A percentile compares a stretch with the other conserved stretches of the same genome.
phyloP scores from a whole-genome alignment of 495 filamentous ascomycete genomes.

The Stereocaulon alpinum region DNA sequence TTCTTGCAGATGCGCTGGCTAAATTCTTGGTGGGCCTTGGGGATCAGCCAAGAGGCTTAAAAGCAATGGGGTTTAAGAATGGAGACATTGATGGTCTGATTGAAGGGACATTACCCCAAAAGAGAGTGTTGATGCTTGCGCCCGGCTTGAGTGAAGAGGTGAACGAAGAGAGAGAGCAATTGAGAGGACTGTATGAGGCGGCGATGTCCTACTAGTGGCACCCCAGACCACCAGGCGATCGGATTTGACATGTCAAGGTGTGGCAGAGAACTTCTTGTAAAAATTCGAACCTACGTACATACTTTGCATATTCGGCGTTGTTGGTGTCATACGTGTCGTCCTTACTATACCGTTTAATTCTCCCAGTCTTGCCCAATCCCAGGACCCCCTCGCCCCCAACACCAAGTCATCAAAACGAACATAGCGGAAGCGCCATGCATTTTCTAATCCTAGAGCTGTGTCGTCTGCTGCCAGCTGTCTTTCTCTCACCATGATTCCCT shows the following conservation, averaged over 20 bases:
- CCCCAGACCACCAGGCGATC: not conserved
- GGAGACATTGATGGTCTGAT: slow-evolving; percentile 71
- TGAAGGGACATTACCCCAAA: slow-evolving; percentile 89
- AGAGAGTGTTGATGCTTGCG: slow-evolving; percentile 81
- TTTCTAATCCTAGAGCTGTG: too few species aligned
- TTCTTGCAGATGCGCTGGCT: slow-evolving; percentile 68
- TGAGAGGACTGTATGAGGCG: slow-evolving; percentile 53
- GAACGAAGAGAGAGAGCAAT: slow-evolving; percentile 53
- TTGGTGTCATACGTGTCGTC: not conserved
- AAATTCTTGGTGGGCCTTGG: slow-evolving; percentile 73
- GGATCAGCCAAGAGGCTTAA: slow-evolving; percentile 81
- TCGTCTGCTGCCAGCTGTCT: too few species aligned
- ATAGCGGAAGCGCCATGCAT: too few species aligned
- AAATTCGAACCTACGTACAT: slow-evolving; percentile 5
- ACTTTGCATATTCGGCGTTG: not conserved
- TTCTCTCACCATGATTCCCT: too few species aligned
- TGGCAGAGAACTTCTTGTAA: slow-evolving; percentile 1
- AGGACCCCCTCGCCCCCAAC: too few species aligned
- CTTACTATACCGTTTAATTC: not conserved
- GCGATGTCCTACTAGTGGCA: slow-evolving; percentile 47
- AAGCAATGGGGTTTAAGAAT: slow-evolving; percentile 65
- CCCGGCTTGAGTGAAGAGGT: slow-evolving; percentile 62
- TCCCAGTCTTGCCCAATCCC: too few species aligned
- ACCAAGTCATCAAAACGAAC: too few species aligned
- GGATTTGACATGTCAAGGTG: not conserved